Conservation (phyloP, 441 rosid species). For the Lepidium campestre region DNA sequence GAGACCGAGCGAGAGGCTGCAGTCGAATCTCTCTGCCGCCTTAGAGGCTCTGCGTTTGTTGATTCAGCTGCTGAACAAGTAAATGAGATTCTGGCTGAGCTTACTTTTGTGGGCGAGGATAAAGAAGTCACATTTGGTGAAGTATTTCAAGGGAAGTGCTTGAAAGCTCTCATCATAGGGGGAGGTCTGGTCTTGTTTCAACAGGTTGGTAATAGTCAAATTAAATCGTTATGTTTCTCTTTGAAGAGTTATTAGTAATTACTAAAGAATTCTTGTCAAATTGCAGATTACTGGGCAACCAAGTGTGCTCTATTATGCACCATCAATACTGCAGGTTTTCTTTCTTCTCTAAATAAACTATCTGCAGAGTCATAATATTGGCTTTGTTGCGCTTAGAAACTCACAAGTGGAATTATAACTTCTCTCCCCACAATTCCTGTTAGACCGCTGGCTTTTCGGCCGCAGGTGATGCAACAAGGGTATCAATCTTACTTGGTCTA, state of each 20-base stretch:
- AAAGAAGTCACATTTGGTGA: slow-evolving; percentile 56
- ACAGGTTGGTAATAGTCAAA: slow-evolving; percentile 45
- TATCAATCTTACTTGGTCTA: slow-evolving; percentile 81
- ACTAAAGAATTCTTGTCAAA: slow-evolving; percentile 10
- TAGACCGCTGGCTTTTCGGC: slow-evolving; percentile 96
- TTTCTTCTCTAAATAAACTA: background rate
- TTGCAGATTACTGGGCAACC: slow-evolving; percentile 98
- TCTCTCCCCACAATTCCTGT: slow-evolving; percentile 21
- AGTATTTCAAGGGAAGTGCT: slow-evolving; percentile 76
- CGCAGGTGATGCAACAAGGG: slow-evolving; percentile 93
- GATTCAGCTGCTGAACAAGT: slow-evolving; percentile 69
- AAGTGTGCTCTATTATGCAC: slow-evolving; percentile 95
- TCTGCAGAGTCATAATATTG: background rate
- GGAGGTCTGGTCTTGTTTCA: slow-evolving; percentile 92
- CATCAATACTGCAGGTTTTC: slow-evolving; percentile 77
- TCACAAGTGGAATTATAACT: background rate
- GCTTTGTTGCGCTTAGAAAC: background rate
- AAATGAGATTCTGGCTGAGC: slow-evolving; percentile 74
- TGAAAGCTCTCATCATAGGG: slow-evolving; percentile 86
- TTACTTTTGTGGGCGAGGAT: slow-evolving; percentile 62
- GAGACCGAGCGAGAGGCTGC: slow-evolving; percentile 47
- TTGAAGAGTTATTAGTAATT: background rate
- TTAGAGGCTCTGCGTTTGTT: slow-evolving; percentile 69
- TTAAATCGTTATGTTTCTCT: background rate
- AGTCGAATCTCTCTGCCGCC: slow-evolving; percentile 49